Evolutionary conservation across 257 asterid genomes (phyloP), one percentile per base, ranked within the genome.

Genomic region (Plantago elongata): DNA sequence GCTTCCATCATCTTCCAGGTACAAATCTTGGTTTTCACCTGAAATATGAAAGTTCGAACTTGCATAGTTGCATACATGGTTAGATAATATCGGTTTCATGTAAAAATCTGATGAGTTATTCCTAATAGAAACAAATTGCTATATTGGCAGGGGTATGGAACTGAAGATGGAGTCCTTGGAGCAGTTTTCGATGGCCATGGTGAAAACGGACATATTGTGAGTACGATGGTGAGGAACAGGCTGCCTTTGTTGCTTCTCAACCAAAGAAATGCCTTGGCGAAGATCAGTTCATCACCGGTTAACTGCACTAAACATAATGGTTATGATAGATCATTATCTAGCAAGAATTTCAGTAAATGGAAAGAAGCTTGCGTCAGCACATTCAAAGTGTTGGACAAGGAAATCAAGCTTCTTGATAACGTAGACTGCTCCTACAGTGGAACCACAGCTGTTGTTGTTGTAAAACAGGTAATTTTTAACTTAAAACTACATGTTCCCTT

Each of bases 151-250:
- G 90, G 95, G 3, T 90, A 81, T 61, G 96, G 91, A 46, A 70
- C 69, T 29, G 89, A 82, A 63, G 80, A 81, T 61, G 95, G 96
- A 70, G 77, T 42, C 4, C 67, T 85, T 3, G 59, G 87, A 55
- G 96, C 80, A 16, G 88, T 91, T 9, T 91, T 88, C 65, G 98
- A 91, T 69, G 98, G 98, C 40, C 96, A 90, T 78, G 98, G 98
- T 0, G 38, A 66, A 45, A 77, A 79, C 64, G 98, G 98, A 38
- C 95, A 88, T 51, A 68, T 55, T 12, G 82, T 84, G 55, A 86
- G 96, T 82, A 77, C 75, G 54, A 51, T 82, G 60, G 96, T 84
- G 67, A 77, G 90, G 57, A 82, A 91, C 68, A 71, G 81, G 72
- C 60, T 91, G 72, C 94, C 95, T 22, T 64, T 80, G 2, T 64